Evolutionary conservation across 2,329 filamentous ascomycete genomes (phyloP), one percentile per base, ranked within the genome.

Genomic region (Microsporum canis): DNA sequence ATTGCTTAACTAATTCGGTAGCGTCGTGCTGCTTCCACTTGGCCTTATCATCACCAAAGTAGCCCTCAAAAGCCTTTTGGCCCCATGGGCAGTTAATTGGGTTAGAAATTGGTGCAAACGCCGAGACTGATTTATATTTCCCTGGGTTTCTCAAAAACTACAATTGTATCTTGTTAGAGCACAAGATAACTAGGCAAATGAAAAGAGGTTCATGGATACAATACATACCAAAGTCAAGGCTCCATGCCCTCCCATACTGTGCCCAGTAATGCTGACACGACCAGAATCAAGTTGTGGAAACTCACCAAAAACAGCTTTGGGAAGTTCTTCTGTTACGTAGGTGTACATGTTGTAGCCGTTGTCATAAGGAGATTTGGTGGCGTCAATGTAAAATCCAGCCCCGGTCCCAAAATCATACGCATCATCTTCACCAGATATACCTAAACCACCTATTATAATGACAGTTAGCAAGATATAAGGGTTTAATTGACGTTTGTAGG

Each of bases 231-330:
- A 77, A 53, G 91, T 96, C 68, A 99, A 79, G 51, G 94, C 94
- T 65, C 94, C 94, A 75, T 99, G 94, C 0, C 94, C 94, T 66
- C 94, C 94, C 94, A 99, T 99, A 69, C 87, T 91, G 78, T 99
- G 94, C 4, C 94, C 94, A 45, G 89, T 89, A 69, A 99, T 94
- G 74, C 86, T 88, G 60, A 96, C 85, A 45, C 87, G 81, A 33
- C 70, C 75, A 0, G 75, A 70, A 73, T 97, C 92, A 34, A 99
- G 79, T 70, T 84, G 80, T 34, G 82, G 79, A 76, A 91, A 95
- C 31, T 83, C 80, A 34, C 75, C 74, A 74, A 91, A 95, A 29
- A 97, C 81, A 0, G 85, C 79, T 14, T 80, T 77, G 0, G 91
- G 92, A n/a, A 99, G 84, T 76, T 99, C 94, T 60, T 82, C 75